phyloP scores from a whole-genome alignment of 1,139 yeast genomes.

The Suhomyces chickasaworum region DNA sequence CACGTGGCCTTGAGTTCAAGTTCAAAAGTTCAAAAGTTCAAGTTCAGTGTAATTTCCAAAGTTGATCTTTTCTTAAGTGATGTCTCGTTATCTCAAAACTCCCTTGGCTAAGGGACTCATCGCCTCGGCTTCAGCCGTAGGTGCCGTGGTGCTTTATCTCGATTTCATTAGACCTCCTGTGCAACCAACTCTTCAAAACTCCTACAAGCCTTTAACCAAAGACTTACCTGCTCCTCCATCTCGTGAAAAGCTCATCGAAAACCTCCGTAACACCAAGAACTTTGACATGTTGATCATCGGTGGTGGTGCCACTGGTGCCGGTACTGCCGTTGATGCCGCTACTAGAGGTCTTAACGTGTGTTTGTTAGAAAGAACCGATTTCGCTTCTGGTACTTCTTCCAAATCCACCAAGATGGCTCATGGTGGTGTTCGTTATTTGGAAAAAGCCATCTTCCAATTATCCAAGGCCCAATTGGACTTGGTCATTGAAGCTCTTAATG shows the following conservation, averaged over 20 bases:
- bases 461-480: slow-evolving; percentile 90
- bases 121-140: slow-evolving; percentile 35
- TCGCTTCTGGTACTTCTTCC: slow-evolving; percentile 90
- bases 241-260: slow-evolving; percentile 36
- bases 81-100: slow-evolving; percentile 25
- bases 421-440: slow-evolving; percentile 95
- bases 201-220: slow-evolving; percentile 43
- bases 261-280: slow-evolving; percentile 42
- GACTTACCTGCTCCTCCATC: slow-evolving; percentile 36
- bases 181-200: slow-evolving; percentile 29
- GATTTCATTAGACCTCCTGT: slow-evolving; percentile 46
- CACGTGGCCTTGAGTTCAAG: background rate
- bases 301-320: slow-evolving; percentile 96
- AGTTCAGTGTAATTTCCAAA: too few relatives aligned
- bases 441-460: slow-evolving; percentile 88
- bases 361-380: slow-evolving; percentile 82
- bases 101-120: slow-evolving; percentile 25
- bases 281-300: slow-evolving; percentile 87
- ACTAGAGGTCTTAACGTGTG: slow-evolving; percentile 91
- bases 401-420: slow-evolving; percentile 97
- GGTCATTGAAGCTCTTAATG: slow-evolving; percentile 92
- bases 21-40: too few relatives aligned
- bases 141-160: slow-evolving; percentile 43
- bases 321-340: slow-evolving; percentile 89
- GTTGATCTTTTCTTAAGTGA: background rate